Percentiles rank a stretch among this genome's conserved stretches.
phyloP scores from a whole-genome alignment of 495 filamentous ascomycete species.

The Aspergillus olivimuriae region DNA sequence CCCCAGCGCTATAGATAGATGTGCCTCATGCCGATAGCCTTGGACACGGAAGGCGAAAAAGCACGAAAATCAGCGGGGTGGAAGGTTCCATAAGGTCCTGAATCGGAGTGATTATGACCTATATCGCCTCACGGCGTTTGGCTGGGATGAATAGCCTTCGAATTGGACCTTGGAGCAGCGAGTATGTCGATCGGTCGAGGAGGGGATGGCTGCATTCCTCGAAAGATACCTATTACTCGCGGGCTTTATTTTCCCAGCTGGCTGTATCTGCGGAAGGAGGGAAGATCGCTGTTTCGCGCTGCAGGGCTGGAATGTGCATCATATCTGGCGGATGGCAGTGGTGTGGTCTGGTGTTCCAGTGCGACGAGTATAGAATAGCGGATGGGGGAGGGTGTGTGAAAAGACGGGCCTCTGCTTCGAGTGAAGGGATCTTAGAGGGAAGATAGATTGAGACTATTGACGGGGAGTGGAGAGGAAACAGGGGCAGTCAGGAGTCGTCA shows the following conservation, averaged over 20 bases:
- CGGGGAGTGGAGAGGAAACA: background rate
- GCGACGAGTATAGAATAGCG: no score
- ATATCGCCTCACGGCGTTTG: background rate
- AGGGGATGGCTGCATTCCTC: conserved; percentile 16
- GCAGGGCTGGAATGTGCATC: conserved; percentile 3
- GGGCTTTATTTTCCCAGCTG: background rate
- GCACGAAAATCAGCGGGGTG: no score
- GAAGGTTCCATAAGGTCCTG: no score
- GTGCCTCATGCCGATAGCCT: no score
- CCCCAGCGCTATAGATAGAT: no score
- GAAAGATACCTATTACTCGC: conserved; percentile 9
- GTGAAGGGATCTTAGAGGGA: no score
- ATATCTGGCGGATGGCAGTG: background rate
- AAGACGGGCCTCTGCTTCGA: background rate
- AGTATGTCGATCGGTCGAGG: conserved; percentile 8
- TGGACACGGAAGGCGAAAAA: no score
- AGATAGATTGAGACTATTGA: no score
- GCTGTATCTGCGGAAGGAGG: background rate
- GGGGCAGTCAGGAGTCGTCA: background rate
- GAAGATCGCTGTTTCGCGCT: background rate
- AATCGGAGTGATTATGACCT: no score
- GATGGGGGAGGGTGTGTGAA: background rate
- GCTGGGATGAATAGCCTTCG: background rate
- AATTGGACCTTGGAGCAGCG: background rate
- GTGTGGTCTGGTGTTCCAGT: no score